Evolutionary conservation across 2,329 filamentous ascomycete genomes (phyloP), one percentile per base, ranked within the genome.

Genomic region (Penicillium sp.): DNA sequence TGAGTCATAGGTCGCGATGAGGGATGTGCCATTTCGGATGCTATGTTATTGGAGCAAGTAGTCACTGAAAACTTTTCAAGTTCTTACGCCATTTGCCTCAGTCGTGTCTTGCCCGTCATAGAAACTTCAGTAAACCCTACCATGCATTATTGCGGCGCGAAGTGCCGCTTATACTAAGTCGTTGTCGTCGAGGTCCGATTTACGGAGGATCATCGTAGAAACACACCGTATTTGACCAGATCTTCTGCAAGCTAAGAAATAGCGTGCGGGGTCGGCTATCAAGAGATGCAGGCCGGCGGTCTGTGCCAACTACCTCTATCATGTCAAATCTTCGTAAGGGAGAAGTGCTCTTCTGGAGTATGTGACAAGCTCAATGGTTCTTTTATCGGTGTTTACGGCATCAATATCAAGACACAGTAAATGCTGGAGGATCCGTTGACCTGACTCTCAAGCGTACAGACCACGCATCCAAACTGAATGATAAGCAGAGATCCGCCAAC

Each of bases 1-100:
- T 47, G 54, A 60, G 58, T 54, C 47, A 43, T 54, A 55, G 27
- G 39, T 60, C 50, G 33, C 54, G 50, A 50, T 47, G 50, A 46
- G 31, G 46, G 50, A 61, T 49, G 39, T 49, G 31, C 27, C 40
- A 18, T 46, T 39, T 51, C 49, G 37, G 49, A 56, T 37, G 31
- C 54, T 50, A 35, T 41, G 43, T 50, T 55, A 35, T 16, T 58
- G 53, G 53, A 55, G 53, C 55, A 55, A 53, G 52, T 58, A 56
- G 57, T 62, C 33, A 43, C 54, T 59, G 50, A 60, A 59, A 50
- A 19, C 54, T 55, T 57, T 43, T 35, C 27, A 50, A 22, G 37
- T 53, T 53, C 33, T 39, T 39, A 36, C 19, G 36, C 49, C 49
- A 51, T 10, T 3, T 51, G 7, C 27, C n/a, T 13, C n/a, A n/a